Evolutionary conservation across 2,329 filamentous ascomycete genomes (phyloP).

Genomic region (Apiospora malaysiana): DNA sequence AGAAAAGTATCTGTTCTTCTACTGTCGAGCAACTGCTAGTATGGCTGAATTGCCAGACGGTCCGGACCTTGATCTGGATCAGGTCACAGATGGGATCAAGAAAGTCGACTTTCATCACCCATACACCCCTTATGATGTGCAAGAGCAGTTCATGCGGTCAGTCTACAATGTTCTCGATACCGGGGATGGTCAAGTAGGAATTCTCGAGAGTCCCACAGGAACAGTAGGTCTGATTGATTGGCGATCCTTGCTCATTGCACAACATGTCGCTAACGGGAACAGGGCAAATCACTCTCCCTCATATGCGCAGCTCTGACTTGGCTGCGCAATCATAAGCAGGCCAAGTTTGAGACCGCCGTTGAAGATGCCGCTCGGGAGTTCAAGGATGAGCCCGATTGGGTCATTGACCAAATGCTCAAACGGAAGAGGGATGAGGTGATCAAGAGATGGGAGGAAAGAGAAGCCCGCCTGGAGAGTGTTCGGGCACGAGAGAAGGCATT

Average conservation of each 20-base stretch:
- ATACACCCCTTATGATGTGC: constrained; percentile 85
- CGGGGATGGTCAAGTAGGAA: constrained; percentile 77
- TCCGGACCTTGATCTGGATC: constrained; percentile 29
- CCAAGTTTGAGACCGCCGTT: constrained; percentile 58
- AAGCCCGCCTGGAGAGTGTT: constrained; percentile 70
- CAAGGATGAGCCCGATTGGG: constrained; percentile 82
- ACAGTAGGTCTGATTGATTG: constrained; percentile 51
- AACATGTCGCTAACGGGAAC: constrained; percentile 28
- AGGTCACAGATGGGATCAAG: constrained; percentile 32
- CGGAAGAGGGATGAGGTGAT: constrained; percentile 72
- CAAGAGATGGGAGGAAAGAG: constrained; percentile 72
- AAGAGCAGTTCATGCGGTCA: constrained; percentile 84
- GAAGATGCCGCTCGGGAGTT: constrained; percentile 49
- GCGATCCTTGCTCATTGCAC: neutral
- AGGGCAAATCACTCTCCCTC: constrained; percentile 90
- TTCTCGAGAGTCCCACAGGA: constrained; percentile 93
- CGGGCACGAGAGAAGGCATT: constrained; percentile 67
- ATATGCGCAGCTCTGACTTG: constrained; percentile 90
- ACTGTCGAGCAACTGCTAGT: neutral
- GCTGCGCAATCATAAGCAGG: constrained; percentile 81
- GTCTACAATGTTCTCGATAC: constrained; percentile 78
- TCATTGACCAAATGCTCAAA: constrained; percentile 76
- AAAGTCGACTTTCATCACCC: constrained; percentile 80
- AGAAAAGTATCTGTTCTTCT: neutral
- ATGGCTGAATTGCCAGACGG: constrained; percentile 21